Evolutionary conservation across 2,329 filamentous ascomycete genomes (phyloP).

Genomic region (Colletotrichum scovillei): DNA sequence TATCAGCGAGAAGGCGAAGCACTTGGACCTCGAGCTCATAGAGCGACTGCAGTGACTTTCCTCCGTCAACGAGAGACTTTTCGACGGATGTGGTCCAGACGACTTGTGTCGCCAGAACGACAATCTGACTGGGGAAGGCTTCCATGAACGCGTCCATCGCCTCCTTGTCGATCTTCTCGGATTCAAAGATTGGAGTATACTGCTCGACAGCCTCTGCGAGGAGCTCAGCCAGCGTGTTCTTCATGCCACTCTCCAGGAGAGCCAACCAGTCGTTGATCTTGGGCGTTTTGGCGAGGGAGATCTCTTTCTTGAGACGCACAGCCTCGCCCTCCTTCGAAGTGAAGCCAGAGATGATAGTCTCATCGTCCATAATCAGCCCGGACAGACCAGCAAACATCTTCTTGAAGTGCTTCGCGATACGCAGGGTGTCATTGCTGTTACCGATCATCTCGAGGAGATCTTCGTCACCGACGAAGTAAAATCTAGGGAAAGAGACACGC

Average conservation of each 20-base stretch:
- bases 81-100: constrained; percentile 94
- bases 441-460: constrained; percentile 99
- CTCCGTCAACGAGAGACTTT: constrained; percentile 77
- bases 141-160: constrained; percentile 84
- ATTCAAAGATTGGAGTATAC: constrained; percentile 82
- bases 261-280: constrained; percentile 99
- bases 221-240: constrained; percentile 89
- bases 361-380: constrained; percentile 90
- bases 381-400: constrained; percentile 99
- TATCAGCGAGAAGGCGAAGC: constrained; percentile 85
- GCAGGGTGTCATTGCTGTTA: constrained; percentile 96
- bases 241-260: constrained; percentile 92
- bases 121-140: constrained; percentile 91
- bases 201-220: constrained; percentile 86
- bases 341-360: constrained; percentile 89
- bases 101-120: constrained; percentile 92
- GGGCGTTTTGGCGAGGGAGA: constrained; percentile 92
- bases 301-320: constrained; percentile 87
- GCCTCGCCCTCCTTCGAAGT: constrained; percentile 95
- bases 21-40: constrained; percentile 88
- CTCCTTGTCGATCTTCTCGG: constrained; percentile 74
- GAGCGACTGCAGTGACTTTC: constrained; percentile 74
- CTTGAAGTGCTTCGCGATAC: constrained; percentile 98
- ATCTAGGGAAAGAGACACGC: constrained; percentile 95
- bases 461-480: constrained; percentile 99